Conservation (phyloP, 2,329 filamentous ascomycete species). For the Aspergillus uvarum region DNA sequence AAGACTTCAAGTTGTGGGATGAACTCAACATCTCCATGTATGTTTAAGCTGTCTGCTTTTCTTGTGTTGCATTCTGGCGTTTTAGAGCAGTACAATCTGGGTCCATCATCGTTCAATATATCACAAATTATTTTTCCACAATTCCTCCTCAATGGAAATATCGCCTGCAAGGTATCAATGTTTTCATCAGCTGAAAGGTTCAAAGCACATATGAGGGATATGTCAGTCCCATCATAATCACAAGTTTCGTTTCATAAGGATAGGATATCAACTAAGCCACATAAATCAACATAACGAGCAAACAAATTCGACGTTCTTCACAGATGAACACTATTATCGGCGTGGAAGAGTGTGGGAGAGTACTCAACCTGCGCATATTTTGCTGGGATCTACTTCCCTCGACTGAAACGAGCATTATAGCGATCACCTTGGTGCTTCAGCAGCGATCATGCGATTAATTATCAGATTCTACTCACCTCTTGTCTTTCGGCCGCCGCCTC, state of each 20-base stretch:
- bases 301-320: background rate
- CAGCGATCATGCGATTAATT: background rate
- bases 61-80: slow-evolving; percentile 26
- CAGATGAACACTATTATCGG: background rate
- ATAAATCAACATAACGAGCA: background rate
- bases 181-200: background rate
- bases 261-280: background rate
- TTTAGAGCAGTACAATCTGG: slow-evolving; percentile 27
- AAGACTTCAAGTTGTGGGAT: slow-evolving; percentile 6
- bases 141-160: background rate
- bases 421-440: slow-evolving; percentile 29
- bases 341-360: background rate
- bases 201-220: background rate
- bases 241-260: background rate
- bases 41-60: slow-evolving; percentile 18
- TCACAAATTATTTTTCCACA: slow-evolving; percentile 3
- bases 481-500: slow-evolving; percentile 24
- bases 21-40: background rate
- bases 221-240: background rate
- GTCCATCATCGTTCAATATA: slow-evolving; percentile 24
- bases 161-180: background rate
- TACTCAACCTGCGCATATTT: background rate
- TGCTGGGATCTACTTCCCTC: slow-evolving; percentile 10
- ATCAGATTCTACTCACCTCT: slow-evolving; percentile 25
- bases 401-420: slow-evolving; percentile 34